Evolutionary conservation across 1,139 yeast species (phyloP).

Genomic region (Diutina pseudorugosa): DNA sequence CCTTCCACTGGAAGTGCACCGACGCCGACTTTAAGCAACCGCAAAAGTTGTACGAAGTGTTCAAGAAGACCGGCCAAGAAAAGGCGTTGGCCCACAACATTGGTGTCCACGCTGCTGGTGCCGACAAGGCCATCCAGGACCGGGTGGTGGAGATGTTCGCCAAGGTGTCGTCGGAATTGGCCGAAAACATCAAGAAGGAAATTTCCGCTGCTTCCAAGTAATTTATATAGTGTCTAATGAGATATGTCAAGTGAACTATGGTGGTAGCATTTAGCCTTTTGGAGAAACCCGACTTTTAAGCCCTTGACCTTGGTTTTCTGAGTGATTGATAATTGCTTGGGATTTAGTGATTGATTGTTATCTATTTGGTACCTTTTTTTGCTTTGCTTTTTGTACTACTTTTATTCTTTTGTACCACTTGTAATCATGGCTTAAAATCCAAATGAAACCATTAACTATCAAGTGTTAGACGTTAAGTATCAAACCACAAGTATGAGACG

Average conservation of each 20-base stretch:
- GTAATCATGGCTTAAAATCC: too few relatives aligned
- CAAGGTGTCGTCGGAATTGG: conserved; percentile 56
- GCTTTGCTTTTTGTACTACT: too few relatives aligned
- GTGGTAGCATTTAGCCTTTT: background rate
- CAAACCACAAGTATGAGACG: too few relatives aligned
- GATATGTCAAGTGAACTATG: background rate
- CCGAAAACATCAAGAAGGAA: conserved; percentile 43
- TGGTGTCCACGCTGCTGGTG: conserved; percentile 60
- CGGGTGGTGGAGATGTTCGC: conserved; percentile 66
- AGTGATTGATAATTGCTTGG: too few relatives aligned
- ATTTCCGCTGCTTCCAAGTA: conserved; percentile 11
- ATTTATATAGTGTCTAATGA: background rate
- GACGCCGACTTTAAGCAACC: conserved; percentile 68
- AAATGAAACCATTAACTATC: too few relatives aligned
- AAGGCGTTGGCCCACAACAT: conserved; percentile 74
- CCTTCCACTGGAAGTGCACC: conserved; percentile 75
- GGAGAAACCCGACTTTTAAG: too few relatives aligned
- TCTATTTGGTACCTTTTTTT: too few relatives aligned
- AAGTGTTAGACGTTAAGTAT: too few relatives aligned
- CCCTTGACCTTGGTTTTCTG: too few relatives aligned
- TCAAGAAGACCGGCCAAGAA: conserved; percentile 73
- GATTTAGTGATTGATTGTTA: too few relatives aligned
- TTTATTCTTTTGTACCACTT: too few relatives aligned
- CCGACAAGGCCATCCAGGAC: conserved; percentile 69
- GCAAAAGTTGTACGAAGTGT: conserved; percentile 55